Conservation (phyloP, 805 yeast genomes). For the Scheffersomyces spartinae region DNA sequence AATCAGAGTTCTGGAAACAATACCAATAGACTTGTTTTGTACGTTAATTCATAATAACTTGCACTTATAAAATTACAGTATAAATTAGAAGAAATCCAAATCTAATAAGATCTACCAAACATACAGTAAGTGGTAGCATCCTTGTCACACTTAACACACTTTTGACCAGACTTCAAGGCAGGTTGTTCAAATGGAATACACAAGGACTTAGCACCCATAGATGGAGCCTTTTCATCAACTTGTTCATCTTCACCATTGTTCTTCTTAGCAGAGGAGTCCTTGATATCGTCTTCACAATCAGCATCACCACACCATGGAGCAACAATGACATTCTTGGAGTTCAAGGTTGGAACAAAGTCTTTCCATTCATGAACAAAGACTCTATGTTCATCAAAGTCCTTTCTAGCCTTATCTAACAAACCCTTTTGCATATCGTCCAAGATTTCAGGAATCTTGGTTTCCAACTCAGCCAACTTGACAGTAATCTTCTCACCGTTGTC, state of each 20-base stretch:
- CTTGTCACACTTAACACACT: slow-evolving; percentile 77
- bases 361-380: slow-evolving; percentile 74
- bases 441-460: slow-evolving; percentile 56
- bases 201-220: slow-evolving; percentile 98
- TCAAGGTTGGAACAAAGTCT: slow-evolving; percentile 87
- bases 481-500: slow-evolving; percentile 69
- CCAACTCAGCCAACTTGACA: slow-evolving; percentile 56
- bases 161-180: slow-evolving; percentile 60
- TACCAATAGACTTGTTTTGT: no score
- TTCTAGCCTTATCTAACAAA: slow-evolving; percentile 69
- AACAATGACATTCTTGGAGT: slow-evolving; percentile 79
- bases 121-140: slow-evolving; percentile 76
- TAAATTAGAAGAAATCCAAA: no score
- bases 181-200: slow-evolving; percentile 97
- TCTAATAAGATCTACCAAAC: slow-evolving; percentile 93
- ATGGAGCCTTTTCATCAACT: slow-evolving; percentile 91
- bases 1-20: no score
- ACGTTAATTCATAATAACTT: no score
- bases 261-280: slow-evolving; percentile 76
- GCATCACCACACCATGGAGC: slow-evolving; percentile 96
- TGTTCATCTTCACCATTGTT: slow-evolving; percentile 75
- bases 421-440: slow-evolving; percentile 74
- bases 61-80: no score
- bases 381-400: slow-evolving; percentile 73
- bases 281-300: slow-evolving; percentile 95